These are phyloP conservation scores for Cymbomonas tetramitiformis DNA, from an alignment of 139 green algal genomes.

Conservation along the genomic window DNA sequence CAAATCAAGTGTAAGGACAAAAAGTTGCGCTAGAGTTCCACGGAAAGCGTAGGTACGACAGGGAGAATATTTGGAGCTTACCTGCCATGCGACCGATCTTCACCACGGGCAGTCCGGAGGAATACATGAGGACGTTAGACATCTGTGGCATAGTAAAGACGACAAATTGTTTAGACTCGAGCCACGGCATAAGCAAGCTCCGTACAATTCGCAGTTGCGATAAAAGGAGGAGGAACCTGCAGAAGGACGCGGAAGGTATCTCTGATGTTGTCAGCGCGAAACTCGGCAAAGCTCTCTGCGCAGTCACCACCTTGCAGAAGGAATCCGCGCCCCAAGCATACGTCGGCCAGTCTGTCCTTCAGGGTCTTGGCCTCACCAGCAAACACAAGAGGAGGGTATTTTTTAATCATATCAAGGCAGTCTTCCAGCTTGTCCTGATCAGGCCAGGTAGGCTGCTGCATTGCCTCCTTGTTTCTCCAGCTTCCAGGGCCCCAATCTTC, in stretches of 20 bases:
- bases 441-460: slow-evolving; percentile 64
- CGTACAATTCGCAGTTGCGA: too few species aligned
- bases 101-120: slow-evolving; percentile 79
- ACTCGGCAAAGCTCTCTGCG: slow-evolving; percentile 87
- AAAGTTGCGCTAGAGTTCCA: too few species aligned
- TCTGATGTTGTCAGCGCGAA: slow-evolving; percentile 82
- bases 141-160: too few species aligned
- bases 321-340: slow-evolving; percentile 55
- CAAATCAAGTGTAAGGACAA: too few species aligned
- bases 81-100: slow-evolving; percentile 96
- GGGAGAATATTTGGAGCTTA: too few species aligned
- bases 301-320: slow-evolving; percentile 75
- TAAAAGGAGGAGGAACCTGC: too few species aligned
- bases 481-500: slow-evolving; percentile 30
- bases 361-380: slow-evolving; percentile 85
- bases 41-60: too few species aligned
- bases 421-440: slow-evolving; percentile 40
- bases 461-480: slow-evolving; percentile 38
- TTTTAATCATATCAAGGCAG: slow-evolving; percentile 45
- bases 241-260: slow-evolving; percentile 40
- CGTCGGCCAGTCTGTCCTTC: slow-evolving; percentile 66
- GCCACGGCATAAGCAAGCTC: too few species aligned
- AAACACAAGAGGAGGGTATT: slow-evolving; percentile 85
- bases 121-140: slow-evolving; percentile 87
- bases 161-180: too few species aligned